phyloP scores from a whole-genome alignment of 2,329 filamentous ascomycete genomes.

The Cephalotrichum gorgonifer region DNA sequence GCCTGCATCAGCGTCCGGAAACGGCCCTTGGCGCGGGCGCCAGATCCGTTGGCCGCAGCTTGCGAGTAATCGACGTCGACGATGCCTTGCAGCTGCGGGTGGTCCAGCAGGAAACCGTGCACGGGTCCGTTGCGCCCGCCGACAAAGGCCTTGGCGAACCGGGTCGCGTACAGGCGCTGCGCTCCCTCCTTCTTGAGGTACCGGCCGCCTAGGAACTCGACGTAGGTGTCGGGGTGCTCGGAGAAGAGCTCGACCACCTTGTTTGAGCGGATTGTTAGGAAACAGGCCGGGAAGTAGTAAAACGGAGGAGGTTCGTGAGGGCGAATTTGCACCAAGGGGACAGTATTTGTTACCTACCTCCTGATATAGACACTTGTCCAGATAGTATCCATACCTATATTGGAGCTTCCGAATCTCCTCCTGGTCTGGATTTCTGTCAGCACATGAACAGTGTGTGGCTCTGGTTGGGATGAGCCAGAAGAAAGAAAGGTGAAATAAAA shows the following conservation, averaged over 20 bases:
- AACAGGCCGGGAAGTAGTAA: background rate
- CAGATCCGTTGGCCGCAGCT: conserved; percentile 15
- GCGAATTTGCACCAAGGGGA: background rate
- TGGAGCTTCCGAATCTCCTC: conserved; percentile 44
- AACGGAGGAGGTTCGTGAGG: too few relatives aligned
- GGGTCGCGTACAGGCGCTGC: conserved; percentile 38
- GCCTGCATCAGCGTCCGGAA: conserved; percentile 46
- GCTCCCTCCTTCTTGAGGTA: conserved; percentile 41
- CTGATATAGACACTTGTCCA: conserved; percentile 48
- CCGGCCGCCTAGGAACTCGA: conserved; percentile 23
- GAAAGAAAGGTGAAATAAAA: background rate
- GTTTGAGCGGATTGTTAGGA: background rate
- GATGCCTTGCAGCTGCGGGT: conserved; percentile 45
- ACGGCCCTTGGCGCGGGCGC: conserved; percentile 30
- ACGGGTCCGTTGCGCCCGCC: conserved; percentile 43
- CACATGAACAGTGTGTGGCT: background rate
- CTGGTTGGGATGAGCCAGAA: background rate
- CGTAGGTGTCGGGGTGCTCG: background rate
- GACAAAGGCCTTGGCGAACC: conserved; percentile 40
- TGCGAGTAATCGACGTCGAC: conserved; percentile 36
- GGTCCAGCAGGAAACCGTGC: conserved; percentile 26
- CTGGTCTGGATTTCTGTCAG: conserved; percentile 30
- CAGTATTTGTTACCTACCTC: conserved; percentile 24
- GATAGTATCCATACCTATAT: conserved; percentile 48
- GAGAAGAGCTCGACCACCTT: background rate